Evolutionary conservation across 495 filamentous ascomycete genomes (phyloP), one percentile per base, ranked within the genome.

Genomic region (Polyplosphaeria fusca): DNA sequence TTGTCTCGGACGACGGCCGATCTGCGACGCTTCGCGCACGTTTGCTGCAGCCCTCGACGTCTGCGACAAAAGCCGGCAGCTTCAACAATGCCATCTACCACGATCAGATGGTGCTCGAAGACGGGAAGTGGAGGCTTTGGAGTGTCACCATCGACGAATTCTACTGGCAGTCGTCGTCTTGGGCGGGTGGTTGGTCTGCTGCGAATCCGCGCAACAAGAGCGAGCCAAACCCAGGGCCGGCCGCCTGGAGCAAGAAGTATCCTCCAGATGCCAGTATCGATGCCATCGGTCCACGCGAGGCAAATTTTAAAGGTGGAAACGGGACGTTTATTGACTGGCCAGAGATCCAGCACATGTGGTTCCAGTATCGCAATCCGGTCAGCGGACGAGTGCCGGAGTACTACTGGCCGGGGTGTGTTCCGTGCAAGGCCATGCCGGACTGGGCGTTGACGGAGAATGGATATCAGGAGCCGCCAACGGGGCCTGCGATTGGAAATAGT

Each of bases 141-240:
- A 61, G 58, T 51, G 39, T 55, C 19, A 61, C 58, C 1, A 61
- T 61, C 16, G 58, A 61, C 26, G 58, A 61, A 19, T 61, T 61
- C 44, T 61, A 61, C 46, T 61, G 58, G 58, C 43, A 55, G 24
- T 55, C 50, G 1, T 43, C 50, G 30, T 22, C 14, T 19, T 61
- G 58, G 58, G 51, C 42, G 30, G 51, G 50, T 11, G 58, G 58
- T 2, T 61, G 58, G 58, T 27, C 58, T 3, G 51, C 20, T 2
- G 58, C 39, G 12, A 55, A 48, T 16, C 51, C 45, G 12, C 32
- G 50, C 3, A 55, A 61, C 26, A 18, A 20, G n/a, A 43, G 32
- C n/a, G 44, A 25, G 20, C 50, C 50, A 7, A 22, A 55, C 47
- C 58, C 52, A 5, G 48, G 19, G 12, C 56, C 56, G 4, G 48